Conservation (phyloP, 306 rosid species). For the Sindora glabra region DNA sequence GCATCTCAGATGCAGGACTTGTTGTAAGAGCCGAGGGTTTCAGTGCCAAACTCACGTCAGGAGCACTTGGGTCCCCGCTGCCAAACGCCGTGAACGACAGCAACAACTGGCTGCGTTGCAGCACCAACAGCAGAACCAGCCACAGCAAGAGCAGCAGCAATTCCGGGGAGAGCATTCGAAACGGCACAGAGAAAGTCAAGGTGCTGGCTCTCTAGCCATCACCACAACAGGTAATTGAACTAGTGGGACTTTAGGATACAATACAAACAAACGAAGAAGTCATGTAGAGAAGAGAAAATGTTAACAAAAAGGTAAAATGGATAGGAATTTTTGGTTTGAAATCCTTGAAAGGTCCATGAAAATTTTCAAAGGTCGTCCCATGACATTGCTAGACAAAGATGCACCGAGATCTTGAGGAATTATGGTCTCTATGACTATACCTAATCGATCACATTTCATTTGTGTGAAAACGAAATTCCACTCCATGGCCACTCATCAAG, state of each 20-base stretch:
- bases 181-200: constrained; percentile 48
- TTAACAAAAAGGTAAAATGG: not conserved
- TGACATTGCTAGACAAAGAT: constrained; percentile 11
- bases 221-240: constrained; percentile 82
- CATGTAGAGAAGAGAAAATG: not conserved
- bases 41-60: constrained; percentile 87
- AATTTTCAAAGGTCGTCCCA: constrained; percentile 15
- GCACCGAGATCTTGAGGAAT: constrained; percentile 10
- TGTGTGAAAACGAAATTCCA: constrained; percentile 32
- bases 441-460: constrained; percentile 30
- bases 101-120: constrained; percentile 54
- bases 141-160: constrained; percentile 12
- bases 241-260: not conserved
- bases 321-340: not conserved
- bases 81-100: constrained; percentile 86
- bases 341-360: not conserved
- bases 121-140: constrained; percentile 33
- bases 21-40: constrained; percentile 95
- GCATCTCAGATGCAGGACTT: constrained; percentile 80
- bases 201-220: constrained; percentile 33
- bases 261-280: not conserved
- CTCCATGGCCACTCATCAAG: constrained; percentile 14
- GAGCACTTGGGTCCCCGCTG: constrained; percentile 99
- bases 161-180: constrained; percentile 37
- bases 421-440: constrained; percentile 10